Conservation (phyloP, 106 monocot species). For the Xerophyta viscosa region DNA sequence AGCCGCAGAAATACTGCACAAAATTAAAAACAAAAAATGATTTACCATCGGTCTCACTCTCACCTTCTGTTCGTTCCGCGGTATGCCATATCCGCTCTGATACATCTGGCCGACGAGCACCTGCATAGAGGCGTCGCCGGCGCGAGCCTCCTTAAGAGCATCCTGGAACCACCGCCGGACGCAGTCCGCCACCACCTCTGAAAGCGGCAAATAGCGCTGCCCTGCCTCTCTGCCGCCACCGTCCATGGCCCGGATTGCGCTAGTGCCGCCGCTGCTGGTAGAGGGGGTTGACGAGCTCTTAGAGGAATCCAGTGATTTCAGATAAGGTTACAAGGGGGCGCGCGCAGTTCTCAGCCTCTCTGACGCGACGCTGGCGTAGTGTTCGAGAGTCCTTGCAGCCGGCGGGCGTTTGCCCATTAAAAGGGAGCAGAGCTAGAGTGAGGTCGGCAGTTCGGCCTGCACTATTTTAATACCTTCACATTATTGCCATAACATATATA, state of each 20-base stretch:
- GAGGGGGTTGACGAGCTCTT: conserved; percentile 3
- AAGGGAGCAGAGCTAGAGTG: neutral
- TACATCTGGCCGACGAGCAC: conserved; percentile 95
- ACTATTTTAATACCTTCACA: no score
- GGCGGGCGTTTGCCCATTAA: conserved; percentile 29
- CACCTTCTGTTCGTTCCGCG: conserved; percentile 68
- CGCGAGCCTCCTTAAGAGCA: conserved; percentile 71
- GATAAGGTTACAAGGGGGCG: neutral
- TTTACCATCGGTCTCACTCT: no score
- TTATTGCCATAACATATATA: no score
- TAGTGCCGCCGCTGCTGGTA: neutral
- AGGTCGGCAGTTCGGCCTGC: neutral
- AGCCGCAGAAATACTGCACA: no score
- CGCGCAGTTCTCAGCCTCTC: conserved; percentile 10
- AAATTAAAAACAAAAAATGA: no score
- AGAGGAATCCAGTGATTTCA: conserved; percentile 9
- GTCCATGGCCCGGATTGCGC: neutral
- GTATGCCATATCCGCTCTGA: conserved; percentile 64
- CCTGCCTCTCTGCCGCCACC: conserved; percentile 4
- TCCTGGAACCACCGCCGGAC: conserved; percentile 83
- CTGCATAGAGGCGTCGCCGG: conserved; percentile 77
- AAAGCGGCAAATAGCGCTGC: conserved; percentile 33
- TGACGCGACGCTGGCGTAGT: conserved; percentile 28
- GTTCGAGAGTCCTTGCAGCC: conserved; percentile 8
- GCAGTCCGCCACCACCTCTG: conserved; percentile 78